Base-by-base conservation (phyloP, 768 basidiomycete species). In the Tricholoma flavovirens region DNA sequence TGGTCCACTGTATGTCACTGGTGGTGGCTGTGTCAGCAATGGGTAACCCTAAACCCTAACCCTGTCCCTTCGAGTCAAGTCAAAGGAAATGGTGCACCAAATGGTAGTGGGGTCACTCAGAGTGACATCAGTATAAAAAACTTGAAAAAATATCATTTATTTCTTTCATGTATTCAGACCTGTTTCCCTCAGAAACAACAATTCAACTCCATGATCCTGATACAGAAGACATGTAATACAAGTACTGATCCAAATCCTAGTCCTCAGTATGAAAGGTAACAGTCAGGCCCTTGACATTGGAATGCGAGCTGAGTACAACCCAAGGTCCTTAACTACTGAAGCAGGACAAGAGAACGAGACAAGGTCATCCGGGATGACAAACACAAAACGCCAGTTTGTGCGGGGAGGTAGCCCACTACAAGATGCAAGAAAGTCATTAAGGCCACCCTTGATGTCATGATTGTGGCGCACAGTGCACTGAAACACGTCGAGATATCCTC, bases 361-460 rank as follows among this genome's bases (percentile, higher is more conserved):
- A 52, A 52, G 17, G 50, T 57, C 40, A 24, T 51, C 56, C 15
- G 56, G 56, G 30, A 57, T 9, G 40, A 57, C 15, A 29, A 57
- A 57, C 51, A 51, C 51, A 45, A 57, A 51, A 10, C 33, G 51
- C 51, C 56, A 57, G 56, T 57, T 57, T 46, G 38, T 19, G n/a
- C 5, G 56, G 19, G 56, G 56, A 42, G 51, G 45, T 46, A 57
- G 51, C 19, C 56, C 40, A 22, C 50, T 57, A 52, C 49, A 52
- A 51, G 49, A 45, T 48, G 49, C 51, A 42, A 57, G 51, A 52
- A 57, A 57, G 40, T n/a, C 17, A 52, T 12, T 10, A 53, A 53
- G 32, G 38, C 45, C 56, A 51, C n/a, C 17, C 50, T 57, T 57
- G 56, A 53, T 40, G 51, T 19, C 15, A 29, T 56, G 56, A n/a